phyloP scores from a whole-genome alignment of 352 stramenopile species.

The Poterioochromonas sp. region DNA sequence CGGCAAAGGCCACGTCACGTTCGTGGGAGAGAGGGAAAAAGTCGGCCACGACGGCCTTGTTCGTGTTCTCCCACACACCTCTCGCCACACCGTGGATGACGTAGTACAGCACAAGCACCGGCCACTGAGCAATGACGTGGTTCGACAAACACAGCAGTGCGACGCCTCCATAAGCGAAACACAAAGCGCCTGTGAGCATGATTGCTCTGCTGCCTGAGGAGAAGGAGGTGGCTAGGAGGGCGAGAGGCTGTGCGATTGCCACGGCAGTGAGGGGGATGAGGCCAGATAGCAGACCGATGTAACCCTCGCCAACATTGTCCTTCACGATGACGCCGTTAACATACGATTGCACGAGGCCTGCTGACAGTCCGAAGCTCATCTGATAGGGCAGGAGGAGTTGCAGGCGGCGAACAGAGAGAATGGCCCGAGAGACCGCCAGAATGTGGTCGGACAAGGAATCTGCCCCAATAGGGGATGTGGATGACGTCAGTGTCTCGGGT shows the following conservation, averaged over 20 bases:
- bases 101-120: neutral
- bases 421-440: neutral
- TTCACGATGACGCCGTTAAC: conserved; percentile 10
- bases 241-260: neutral
- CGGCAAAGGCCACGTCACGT: neutral
- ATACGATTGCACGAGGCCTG: neutral
- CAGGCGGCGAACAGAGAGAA: neutral
- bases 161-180: neutral
- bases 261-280: neutral
- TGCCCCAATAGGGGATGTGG: too few species aligned
- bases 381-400: conserved; percentile 17
- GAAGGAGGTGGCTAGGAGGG: neutral
- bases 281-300: conserved; percentile 9
- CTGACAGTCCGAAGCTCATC: neutral
- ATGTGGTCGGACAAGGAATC: neutral
- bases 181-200: conserved; percentile 6
- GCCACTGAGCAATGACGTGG: neutral
- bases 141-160: neutral
- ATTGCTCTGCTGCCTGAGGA: neutral
- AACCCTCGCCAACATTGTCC: neutral
- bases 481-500: neutral
- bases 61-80: conserved; percentile 26
- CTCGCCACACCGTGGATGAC: neutral
- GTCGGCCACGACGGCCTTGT: conserved; percentile 1
- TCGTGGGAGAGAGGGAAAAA: neutral